phyloP scores from a whole-genome alignment of 2,329 filamentous ascomycete genomes.

The Aspergillus hortae region DNA sequence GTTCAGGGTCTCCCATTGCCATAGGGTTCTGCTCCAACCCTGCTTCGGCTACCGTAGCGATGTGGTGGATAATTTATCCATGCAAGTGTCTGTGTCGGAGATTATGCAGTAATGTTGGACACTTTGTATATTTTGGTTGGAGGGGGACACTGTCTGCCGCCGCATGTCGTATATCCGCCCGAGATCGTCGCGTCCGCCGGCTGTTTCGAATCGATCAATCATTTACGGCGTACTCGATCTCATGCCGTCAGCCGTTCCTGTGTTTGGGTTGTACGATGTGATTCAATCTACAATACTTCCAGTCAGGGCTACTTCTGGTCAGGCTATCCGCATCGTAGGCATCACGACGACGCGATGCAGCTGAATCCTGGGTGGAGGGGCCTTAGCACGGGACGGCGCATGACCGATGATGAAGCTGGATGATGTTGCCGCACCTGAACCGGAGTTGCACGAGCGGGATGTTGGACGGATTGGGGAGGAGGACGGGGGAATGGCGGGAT shows the following conservation, averaged over 20 bases:
- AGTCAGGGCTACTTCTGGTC: no score
- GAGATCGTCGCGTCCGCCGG: not conserved
- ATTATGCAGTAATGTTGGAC: not conserved
- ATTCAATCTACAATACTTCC: no score
- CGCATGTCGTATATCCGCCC: not conserved
- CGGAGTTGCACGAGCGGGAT: not conserved
- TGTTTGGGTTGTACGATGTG: not conserved
- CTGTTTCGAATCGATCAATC: not conserved
- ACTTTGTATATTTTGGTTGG: not conserved
- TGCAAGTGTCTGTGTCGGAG: not conserved
- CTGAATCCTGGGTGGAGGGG: no score
- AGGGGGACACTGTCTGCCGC: not conserved
- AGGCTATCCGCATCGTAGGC: no score
- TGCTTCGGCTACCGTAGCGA: not conserved
- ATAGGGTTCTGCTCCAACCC: no score
- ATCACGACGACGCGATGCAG: no score
- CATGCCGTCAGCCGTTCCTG: not conserved
- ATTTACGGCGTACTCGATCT: not conserved
- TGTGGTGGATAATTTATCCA: not conserved
- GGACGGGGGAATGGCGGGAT: slow-evolving; percentile 5
- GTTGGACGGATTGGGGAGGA: not conserved
- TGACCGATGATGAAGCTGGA: not conserved
- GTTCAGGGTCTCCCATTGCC: no score
- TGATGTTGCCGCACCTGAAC: not conserved
- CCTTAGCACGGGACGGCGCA: not conserved